Evolutionary conservation across 495 filamentous ascomycete species (phyloP).

Genomic region (Xylaria scruposa): DNA sequence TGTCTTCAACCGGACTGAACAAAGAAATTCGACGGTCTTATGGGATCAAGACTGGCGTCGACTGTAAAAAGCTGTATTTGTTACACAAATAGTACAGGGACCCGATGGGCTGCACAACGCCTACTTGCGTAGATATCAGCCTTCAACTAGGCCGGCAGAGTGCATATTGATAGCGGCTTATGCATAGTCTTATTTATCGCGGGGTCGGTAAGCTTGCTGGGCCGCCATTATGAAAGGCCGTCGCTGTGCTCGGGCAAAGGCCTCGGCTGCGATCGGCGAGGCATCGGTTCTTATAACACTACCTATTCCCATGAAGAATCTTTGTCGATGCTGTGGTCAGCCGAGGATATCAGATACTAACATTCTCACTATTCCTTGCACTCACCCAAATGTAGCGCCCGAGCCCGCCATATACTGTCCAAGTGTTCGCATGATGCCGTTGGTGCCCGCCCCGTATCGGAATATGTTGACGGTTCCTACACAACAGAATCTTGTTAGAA

Average conservation of each 20-base stretch:
- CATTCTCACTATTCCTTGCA: slow-evolving; percentile 8
- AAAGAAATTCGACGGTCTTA: not conserved
- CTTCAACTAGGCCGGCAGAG: not conserved
- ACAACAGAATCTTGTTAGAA: slow-evolving; percentile 32
- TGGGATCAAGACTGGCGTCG: not conserved
- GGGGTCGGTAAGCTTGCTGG: slow-evolving; percentile 49
- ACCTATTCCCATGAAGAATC: slow-evolving; percentile 99
- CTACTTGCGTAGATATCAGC: not conserved
- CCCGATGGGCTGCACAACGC: slow-evolving; percentile 6
- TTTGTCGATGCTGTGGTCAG: slow-evolving; percentile 42
- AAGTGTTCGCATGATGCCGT: slow-evolving; percentile 89
- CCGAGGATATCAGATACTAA: not conserved
- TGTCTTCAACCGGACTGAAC: not conserved
- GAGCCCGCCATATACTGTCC: slow-evolving; percentile 99
- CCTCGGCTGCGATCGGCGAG: slow-evolving; percentile 66
- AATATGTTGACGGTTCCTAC: slow-evolving; percentile 91
- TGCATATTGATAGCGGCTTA: not conserved
- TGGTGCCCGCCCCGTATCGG: slow-evolving; percentile 88
- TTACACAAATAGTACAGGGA: slow-evolving; percentile 26
- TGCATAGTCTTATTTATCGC: slow-evolving; percentile 32
- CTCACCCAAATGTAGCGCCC: slow-evolving; percentile 93
- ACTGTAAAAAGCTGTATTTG: slow-evolving; percentile 11
- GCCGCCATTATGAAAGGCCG: slow-evolving; percentile 68
- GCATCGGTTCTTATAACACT: slow-evolving; percentile 89
- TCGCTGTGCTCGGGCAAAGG: slow-evolving; percentile 64